phyloP scores from a whole-genome alignment of 2,329 filamentous ascomycete species.

The Xylariaceae sp. region DNA sequence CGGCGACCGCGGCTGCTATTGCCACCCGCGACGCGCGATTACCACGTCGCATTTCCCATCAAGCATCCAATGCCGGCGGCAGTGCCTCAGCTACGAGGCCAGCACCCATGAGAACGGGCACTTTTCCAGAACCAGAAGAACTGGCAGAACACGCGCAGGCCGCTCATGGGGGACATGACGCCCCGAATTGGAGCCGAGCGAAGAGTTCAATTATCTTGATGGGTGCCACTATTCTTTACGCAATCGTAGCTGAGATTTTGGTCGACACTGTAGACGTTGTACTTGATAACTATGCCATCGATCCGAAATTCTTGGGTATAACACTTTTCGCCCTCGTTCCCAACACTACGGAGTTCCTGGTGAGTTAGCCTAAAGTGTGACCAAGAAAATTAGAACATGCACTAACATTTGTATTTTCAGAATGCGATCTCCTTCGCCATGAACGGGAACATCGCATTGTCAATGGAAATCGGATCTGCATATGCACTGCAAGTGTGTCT shows the following conservation, averaged over 20 bases:
- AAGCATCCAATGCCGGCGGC: slow-evolving; percentile 25
- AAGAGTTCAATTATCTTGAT: slow-evolving; percentile 91
- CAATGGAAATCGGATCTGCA: slow-evolving; percentile 97
- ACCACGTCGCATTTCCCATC: slow-evolving; percentile 39
- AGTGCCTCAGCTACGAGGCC: slow-evolving; percentile 29
- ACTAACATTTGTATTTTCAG: slow-evolving; percentile 37
- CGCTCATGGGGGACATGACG: slow-evolving; percentile 80
- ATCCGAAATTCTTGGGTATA: slow-evolving; percentile 96
- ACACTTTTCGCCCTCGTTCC: slow-evolving; percentile 95
- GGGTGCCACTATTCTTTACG: slow-evolving; percentile 85
- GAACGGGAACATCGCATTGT: slow-evolving; percentile 98
- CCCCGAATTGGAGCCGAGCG: slow-evolving; percentile 93
- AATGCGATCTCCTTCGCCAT: slow-evolving; percentile 99
- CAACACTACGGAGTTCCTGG: slow-evolving; percentile 96
- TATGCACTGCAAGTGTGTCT: slow-evolving; percentile 96
- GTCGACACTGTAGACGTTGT: slow-evolving; percentile 98
- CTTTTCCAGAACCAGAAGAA: slow-evolving; percentile 47
- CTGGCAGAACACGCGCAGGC: slow-evolving; percentile 40
- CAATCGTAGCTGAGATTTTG: slow-evolving; percentile 94
- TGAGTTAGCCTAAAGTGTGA: slow-evolving; percentile 42
- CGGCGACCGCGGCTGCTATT: slow-evolving; percentile 83
- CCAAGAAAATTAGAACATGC: no score
- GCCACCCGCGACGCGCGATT: slow-evolving; percentile 72
- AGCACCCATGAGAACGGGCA: slow-evolving; percentile 35
- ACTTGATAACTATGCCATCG: slow-evolving; percentile 81